These are phyloP conservation scores for Trypanosoma rangeli DNA, from an alignment of 208 protist genomes.

Conservation along the genomic window DNA sequence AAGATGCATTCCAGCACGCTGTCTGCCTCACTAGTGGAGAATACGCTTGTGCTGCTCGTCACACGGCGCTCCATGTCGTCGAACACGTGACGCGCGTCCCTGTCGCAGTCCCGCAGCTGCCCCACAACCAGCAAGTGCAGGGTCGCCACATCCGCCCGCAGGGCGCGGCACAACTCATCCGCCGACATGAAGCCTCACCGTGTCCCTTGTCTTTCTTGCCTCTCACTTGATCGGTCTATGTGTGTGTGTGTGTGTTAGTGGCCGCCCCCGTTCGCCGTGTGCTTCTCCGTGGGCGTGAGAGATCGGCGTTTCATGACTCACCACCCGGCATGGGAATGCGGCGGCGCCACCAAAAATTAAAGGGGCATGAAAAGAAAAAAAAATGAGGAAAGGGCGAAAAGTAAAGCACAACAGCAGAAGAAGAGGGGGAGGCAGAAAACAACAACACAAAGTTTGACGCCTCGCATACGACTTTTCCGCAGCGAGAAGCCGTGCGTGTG, in stretches of 20 bases:
- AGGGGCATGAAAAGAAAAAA: no score
- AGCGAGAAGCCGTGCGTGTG: neutral
- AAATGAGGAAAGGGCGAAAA: no score
- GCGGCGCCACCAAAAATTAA: neutral
- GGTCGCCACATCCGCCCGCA: constrained; percentile 8
- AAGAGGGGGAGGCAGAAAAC: neutral
- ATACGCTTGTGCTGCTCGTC: neutral
- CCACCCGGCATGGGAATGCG: neutral
- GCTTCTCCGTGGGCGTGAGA: neutral
- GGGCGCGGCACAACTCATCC: constrained; percentile 1
- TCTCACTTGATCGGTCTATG: no score
- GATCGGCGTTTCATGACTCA: neutral
- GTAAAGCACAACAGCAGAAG: neutral
- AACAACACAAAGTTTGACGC: neutral
- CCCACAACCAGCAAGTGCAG: neutral
- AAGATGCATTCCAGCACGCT: neutral
- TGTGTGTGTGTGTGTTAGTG: neutral
- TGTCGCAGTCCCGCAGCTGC: neutral
- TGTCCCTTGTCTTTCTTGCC: neutral
- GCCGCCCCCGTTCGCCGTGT: neutral
- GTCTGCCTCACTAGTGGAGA: neutral
- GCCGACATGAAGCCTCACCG: neutral
- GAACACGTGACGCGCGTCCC: constrained; percentile 6
- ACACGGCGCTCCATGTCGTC: constrained; percentile 15
- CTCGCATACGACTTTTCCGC: neutral